Evolutionary conservation across 2,329 filamentous ascomycete species (phyloP).

Genomic region (Colletotrichum limetticola): DNA sequence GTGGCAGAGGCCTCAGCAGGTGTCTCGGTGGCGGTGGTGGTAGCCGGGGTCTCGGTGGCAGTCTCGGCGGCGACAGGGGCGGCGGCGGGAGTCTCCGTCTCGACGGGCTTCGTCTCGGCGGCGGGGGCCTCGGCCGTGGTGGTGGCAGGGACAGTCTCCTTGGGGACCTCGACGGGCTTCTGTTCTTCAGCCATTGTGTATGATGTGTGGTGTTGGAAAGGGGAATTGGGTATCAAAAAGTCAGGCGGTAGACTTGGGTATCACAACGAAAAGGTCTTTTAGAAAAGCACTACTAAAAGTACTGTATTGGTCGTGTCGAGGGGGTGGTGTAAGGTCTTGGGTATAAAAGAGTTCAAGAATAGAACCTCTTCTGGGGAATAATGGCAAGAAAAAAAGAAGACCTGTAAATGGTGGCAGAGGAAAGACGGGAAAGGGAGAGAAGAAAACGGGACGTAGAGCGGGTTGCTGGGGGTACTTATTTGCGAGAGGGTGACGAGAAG

Average conservation of each 20-base stretch:
- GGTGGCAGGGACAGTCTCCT: constrained; percentile 59
- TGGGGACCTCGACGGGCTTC: constrained; percentile 73
- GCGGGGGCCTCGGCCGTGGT: constrained; percentile 50
- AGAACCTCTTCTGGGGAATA: constrained; percentile 44
- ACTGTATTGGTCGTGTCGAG: constrained; percentile 39
- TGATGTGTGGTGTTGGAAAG: constrained; percentile 45
- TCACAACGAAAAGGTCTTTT: constrained; percentile 60
- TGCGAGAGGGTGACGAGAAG: constrained; percentile 25
- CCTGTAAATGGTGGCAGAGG: constrained; percentile 43
- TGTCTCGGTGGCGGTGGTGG: constrained; percentile 49
- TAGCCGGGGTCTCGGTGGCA: constrained; percentile 46
- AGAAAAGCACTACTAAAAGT: constrained; percentile 43
- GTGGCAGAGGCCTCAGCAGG: constrained; percentile 51
- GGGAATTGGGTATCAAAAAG: constrained; percentile 51
- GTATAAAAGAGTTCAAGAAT: constrained; percentile 42
- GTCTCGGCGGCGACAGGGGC: constrained; percentile 52
- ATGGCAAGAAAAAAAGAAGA: constrained; percentile 43
- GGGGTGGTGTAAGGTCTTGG: constrained; percentile 7
- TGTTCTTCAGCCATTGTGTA: constrained; percentile 78
- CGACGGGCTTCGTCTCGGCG: constrained; percentile 48
- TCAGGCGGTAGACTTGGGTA: constrained; percentile 55
- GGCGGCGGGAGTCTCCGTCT: constrained; percentile 42
- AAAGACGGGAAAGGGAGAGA: constrained; percentile 42
- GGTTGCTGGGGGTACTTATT: constrained; percentile 55
- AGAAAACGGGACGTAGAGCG: constrained; percentile 42